Conservation (phyloP, 2,329 filamentous ascomycete species). For the Pseudonectria foliicola region DNA sequence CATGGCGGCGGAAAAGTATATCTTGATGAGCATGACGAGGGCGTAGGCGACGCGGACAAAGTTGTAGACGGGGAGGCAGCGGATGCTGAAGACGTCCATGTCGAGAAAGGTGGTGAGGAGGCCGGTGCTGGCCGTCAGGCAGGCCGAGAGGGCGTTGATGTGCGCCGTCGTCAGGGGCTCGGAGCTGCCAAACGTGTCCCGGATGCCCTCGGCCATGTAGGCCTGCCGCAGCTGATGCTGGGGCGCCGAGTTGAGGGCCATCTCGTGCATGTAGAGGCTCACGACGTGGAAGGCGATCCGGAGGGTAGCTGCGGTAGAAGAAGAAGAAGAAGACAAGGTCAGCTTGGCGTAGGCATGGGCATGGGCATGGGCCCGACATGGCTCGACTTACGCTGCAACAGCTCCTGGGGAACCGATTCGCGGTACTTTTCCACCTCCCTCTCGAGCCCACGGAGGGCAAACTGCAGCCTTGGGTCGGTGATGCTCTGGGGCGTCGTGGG, state of each 20-base stretch:
- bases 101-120: conserved; percentile 58
- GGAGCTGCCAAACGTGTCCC: conserved; percentile 33
- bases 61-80: conserved; percentile 61
- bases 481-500: conserved; percentile 47
- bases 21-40: conserved; percentile 65
- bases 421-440: conserved; percentile 55
- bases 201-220: conserved; percentile 38
- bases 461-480: conserved; percentile 56
- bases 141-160: conserved; percentile 60
- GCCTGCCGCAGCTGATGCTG: conserved; percentile 48
- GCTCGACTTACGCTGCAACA: conserved; percentile 47
- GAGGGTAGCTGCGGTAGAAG: conserved; percentile 44
- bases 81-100: conserved; percentile 52
- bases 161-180: conserved; percentile 44
- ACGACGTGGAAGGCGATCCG: conserved; percentile 57
- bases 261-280: conserved; percentile 69
- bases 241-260: conserved; percentile 59
- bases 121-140: conserved; percentile 57
- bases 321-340: conserved; percentile 8
- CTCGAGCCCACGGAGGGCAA: conserved; percentile 58
- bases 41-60: conserved; percentile 67
- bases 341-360: background rate
- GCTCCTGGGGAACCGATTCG: conserved; percentile 42
- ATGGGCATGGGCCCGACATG: background rate
- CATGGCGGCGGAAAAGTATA: conserved; percentile 60